phyloP scores from a whole-genome alignment of 306 rosid genomes.

The Rubus idaeus region DNA sequence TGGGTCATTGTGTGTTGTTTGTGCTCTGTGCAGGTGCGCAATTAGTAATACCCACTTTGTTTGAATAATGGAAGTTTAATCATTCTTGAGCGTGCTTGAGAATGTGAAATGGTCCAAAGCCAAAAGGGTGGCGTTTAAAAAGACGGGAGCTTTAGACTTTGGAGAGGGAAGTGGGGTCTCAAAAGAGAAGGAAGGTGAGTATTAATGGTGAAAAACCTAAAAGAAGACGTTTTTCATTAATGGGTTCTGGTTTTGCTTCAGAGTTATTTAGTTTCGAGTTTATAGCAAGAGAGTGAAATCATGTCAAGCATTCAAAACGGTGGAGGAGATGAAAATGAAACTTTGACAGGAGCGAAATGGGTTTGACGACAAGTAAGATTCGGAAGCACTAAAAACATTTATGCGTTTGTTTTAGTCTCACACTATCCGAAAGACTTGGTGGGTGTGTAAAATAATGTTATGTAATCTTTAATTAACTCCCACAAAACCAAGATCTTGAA shows the following conservation, averaged over 20 bases:
- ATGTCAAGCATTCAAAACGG: background rate
- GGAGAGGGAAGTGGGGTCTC: constrained; percentile 23
- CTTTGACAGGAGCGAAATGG: background rate
- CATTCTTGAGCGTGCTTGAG: constrained; percentile 11
- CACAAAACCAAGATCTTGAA: background rate
- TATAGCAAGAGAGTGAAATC: background rate
- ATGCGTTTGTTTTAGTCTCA: background rate
- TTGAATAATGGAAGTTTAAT: background rate
- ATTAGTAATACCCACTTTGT: constrained; percentile 42
- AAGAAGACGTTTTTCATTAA: background rate
- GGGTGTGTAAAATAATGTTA: background rate
- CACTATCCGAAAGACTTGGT: background rate
- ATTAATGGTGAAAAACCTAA: constrained; percentile 20
- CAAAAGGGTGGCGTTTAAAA: constrained; percentile 14
- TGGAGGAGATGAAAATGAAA: background rate
- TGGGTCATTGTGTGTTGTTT: constrained; percentile 39
- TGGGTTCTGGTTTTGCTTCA: constrained; percentile 9
- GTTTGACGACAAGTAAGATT: background rate
- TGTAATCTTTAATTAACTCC: background rate
- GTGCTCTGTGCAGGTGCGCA: constrained; percentile 26
- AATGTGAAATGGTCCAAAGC: background rate
- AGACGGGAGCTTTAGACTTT: constrained; percentile 15
- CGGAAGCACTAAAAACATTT: background rate
- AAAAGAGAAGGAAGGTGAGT: constrained; percentile 11
- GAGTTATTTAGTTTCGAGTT: background rate